A percentile compares a stretch with the other conserved stretches of the same genome.
phyloP scores from a whole-genome alignment of 805 yeast genomes.

The Wickerhamomyces mucosus region DNA sequence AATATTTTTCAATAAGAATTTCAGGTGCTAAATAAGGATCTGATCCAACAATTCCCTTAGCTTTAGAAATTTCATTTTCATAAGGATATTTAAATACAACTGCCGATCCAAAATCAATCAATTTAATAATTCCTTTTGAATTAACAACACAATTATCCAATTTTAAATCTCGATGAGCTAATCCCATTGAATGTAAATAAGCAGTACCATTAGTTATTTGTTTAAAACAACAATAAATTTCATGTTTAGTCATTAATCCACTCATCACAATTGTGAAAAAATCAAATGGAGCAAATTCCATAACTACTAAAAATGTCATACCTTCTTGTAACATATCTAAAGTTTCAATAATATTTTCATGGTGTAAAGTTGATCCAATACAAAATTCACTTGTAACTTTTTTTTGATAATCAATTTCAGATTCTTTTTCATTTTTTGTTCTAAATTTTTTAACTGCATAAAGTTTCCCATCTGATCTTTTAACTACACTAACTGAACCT shows the following conservation, averaged over 20 bases:
- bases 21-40: conserved; percentile 97
- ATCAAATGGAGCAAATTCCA: conserved; percentile 91
- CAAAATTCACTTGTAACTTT: conserved; percentile 78
- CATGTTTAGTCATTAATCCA: conserved; percentile 62
- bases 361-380: conserved; percentile 69
- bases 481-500: conserved; percentile 80
- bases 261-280: conserved; percentile 91
- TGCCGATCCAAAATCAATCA: conserved; percentile 93
- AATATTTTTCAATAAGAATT: conserved; percentile 45
- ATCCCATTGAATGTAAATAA: conserved; percentile 70
- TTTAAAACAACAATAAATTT: conserved; percentile 71
- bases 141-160: conserved; percentile 89
- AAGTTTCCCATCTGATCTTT: conserved; percentile 48
- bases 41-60: conserved; percentile 86
- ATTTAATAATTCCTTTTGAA: conserved; percentile 62
- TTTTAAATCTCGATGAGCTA: conserved; percentile 90
- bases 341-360: conserved; percentile 74
- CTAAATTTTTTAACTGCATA: conserved; percentile 88
- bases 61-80: conserved; percentile 45
- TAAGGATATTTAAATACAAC: conserved; percentile 68
- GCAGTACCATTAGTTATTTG: conserved; percentile 71
- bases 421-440: conserved; percentile 49
- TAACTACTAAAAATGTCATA: conserved; percentile 57
- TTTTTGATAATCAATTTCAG: conserved; percentile 58
- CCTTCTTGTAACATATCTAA: conserved; percentile 70